Percentiles rank a stretch among this genome's conserved stretches.
Evolutionary conservation across 495 filamentous ascomycete genomes (phyloP).

Genomic region (Thozetella sp.): DNA sequence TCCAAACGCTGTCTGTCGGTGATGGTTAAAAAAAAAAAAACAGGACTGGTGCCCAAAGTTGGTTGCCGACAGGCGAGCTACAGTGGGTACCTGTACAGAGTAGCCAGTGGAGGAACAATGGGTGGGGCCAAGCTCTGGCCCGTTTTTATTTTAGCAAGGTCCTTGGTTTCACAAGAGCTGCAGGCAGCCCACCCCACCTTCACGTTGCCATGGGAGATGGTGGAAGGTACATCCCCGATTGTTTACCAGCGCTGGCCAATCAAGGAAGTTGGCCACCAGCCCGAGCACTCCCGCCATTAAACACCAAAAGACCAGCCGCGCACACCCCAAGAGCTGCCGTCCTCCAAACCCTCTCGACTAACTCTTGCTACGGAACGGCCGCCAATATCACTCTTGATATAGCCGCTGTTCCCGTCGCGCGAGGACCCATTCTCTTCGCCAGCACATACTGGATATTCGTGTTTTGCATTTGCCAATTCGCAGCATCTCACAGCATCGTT

Average conservation of each 20-base stretch:
- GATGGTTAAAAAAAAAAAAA: no score
- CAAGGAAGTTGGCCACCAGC: constrained; percentile 9
- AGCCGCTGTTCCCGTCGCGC: constrained; percentile 4
- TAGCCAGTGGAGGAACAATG: neutral
- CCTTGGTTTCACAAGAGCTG: neutral
- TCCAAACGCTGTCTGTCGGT: no score
- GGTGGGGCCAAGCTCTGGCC: neutral
- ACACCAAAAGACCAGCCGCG: constrained; percentile 17
- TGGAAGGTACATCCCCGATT: constrained; percentile 5
- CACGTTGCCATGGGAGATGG: neutral
- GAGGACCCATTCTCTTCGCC: neutral
- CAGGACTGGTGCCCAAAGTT: no score
- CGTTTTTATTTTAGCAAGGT: neutral
- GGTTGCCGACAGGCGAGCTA: no score
- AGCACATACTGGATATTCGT: neutral
- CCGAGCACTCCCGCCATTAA: constrained; percentile 16
- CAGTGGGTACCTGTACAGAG: no score
- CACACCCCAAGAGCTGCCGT: constrained; percentile 2
- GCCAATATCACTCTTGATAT: constrained; percentile 18
- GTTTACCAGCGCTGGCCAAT: constrained; percentile 27
- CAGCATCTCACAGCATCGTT: neutral
- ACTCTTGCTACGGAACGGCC: neutral
- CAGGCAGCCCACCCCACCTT: neutral
- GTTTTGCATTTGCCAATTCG: neutral
- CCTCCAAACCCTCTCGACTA: neutral